Base-by-base conservation (phyloP, 306 rosid genomes). In the Trifolium fragiferum region DNA sequence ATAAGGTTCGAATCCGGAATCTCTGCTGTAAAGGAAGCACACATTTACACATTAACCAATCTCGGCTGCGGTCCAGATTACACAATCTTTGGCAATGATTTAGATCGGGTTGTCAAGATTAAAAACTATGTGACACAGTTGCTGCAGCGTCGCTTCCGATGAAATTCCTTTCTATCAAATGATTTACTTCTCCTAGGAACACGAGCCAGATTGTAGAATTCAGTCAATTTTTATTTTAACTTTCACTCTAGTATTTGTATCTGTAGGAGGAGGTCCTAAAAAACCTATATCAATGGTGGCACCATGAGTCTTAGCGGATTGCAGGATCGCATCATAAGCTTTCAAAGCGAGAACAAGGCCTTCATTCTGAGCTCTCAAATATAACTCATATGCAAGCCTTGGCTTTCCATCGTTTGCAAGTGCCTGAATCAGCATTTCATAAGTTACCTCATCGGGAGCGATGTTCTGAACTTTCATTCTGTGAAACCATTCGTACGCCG, bases 401-500 rank as follows among this genome's bases (percentile, higher is more conserved):
- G 97, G 96, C 62, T 95, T 95, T 32, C 89, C 89, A 77, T 92
- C 98, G 61, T 89, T 87, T 10, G 97, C 88, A 57, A 95, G 93
- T 66, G 92, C 98, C 81, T 86, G 96, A 37, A 95, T 90, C 84
- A 95, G 77, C 90, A 92, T 86, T 76, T 87, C 98, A 19, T 90
- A 92, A 43, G 88, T 89, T 25, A 87, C 88, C 80, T 89, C 89
- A 43, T 92, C 81, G 4, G 96, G 97, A 55, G 88, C n/a, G 60
- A 90, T 84, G 64, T 80, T 86, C 77, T 85, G 84, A 85, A 81
- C 92, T 81, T 87, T 87, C 96, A 95, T 86, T 32, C 89, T 81
- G 74, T 90, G 90, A 89, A 95, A 95, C 98, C 99, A 95, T 82
- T 89, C 98, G 41, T 89, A 95, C 27, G 99, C 98, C 33, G 81